Evolutionary conservation across 2,329 filamentous ascomycete species (phyloP), one percentile per base, ranked within the genome.

Genomic region (Penicillium freii): DNA sequence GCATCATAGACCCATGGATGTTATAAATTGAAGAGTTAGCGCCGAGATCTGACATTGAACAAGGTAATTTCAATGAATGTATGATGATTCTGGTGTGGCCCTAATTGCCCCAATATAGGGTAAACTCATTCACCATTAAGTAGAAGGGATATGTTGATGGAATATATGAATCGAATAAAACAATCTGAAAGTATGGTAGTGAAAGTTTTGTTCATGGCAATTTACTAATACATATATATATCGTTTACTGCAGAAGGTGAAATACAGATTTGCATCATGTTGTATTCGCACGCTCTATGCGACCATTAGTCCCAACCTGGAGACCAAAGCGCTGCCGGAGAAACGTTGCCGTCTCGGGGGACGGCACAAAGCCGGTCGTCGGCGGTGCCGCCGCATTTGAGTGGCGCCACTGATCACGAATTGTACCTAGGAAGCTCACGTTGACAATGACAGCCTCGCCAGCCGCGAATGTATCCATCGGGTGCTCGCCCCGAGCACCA

Each of bases 371-470:
- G 5, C 65, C 53, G 13, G 64, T 42, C 9, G 69, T 47, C 9
- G 70, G 58, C 45, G 66, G 65, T n/a, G 62, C 29, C 17, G 59
- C 60, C 21, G 52, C 62, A 29, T 60, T 60, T 1, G 64, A 69
- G 53, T 74, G 69, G 29, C 59, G 56, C 76, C 75, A 78, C 57
- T 78, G 76, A 51, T 75, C 71, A 13, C 70, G 67, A 31, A 78
- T 67, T 5, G 71, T 70, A 42, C 65, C 60, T 13, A 73, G 54
- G 9, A 78, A 51, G 25, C 72, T 66, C 59, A 77, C 64, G 21
- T 77, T 69, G 65, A 75, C 64, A 57, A 78, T 69, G 7, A 76
- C 59, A 2, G 70, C 65, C 55, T 74, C 70, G 0, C 76, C 76
- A 3, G 74, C 71, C 5, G 67, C 52, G 53, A 75, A 77, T 15